phyloP scores from a whole-genome alignment of 2,329 filamentous ascomycete species.

The Fusarium xyrophilum region DNA sequence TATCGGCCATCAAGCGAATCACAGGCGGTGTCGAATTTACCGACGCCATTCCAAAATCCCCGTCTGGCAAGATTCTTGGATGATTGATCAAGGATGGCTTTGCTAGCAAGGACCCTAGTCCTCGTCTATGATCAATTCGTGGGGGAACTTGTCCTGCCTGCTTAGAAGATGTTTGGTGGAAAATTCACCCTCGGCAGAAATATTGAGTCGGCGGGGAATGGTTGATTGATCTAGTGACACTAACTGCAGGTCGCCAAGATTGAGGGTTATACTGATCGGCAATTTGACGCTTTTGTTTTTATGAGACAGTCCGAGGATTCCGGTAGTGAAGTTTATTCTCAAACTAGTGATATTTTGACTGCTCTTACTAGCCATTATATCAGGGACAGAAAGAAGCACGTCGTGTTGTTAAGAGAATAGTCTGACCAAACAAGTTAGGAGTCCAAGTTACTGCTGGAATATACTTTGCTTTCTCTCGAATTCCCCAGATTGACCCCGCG shows the following conservation, averaged over 20 bases:
- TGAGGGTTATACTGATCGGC: background rate
- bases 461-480: no score
- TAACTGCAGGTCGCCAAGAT: background rate
- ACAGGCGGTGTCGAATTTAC: conserved; percentile 2
- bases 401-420: background rate
- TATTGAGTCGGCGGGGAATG: background rate
- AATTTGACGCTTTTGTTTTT: fast-evolving
- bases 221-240: background rate
- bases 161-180: background rate
- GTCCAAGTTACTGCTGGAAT: background rate
- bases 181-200: background rate
- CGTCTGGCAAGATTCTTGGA: conserved; percentile 10
- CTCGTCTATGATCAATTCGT: background rate
- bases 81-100: background rate
- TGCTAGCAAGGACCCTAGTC: background rate
- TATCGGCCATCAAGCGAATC: conserved; percentile 2
- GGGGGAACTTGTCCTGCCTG: background rate
- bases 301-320: background rate
- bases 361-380: background rate
- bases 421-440: background rate
- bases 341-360: background rate
- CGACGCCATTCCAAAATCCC: background rate
- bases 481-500: background rate
- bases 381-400: background rate
- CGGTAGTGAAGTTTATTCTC: background rate